These are phyloP conservation scores for Plasmodium berghei DNA, from an alignment of 169 alveolate genomes.

Conservation along the genomic window DNA sequence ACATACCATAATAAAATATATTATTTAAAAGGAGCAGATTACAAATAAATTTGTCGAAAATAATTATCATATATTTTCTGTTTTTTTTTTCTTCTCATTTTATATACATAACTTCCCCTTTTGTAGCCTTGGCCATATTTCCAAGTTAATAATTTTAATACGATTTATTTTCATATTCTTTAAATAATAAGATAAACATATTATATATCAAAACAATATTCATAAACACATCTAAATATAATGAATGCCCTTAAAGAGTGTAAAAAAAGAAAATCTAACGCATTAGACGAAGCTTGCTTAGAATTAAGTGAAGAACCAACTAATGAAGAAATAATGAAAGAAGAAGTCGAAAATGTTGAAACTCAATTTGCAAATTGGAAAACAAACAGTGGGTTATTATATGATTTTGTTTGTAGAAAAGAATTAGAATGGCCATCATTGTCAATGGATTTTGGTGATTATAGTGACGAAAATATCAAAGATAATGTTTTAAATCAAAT, in stretches of 20 bases:
- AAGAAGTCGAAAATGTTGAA: slow-evolving; percentile 41
- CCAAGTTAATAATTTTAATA: too few relatives aligned
- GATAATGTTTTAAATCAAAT: slow-evolving; percentile 43
- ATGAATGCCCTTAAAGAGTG: slow-evolving; percentile 11
- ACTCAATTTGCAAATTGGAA: slow-evolving; percentile 52
- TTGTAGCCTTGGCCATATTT: too few relatives aligned
- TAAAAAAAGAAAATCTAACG: slow-evolving; percentile 55
- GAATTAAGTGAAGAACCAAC: slow-evolving; percentile 52
- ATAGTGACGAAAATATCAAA: slow-evolving; percentile 20
- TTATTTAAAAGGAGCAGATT: too few relatives aligned
- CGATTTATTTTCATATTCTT: too few relatives aligned
- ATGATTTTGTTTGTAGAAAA: slow-evolving; percentile 59
- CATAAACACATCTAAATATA: too few relatives aligned
- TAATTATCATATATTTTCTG: too few relatives aligned
- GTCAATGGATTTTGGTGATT: slow-evolving; percentile 62
- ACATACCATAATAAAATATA: too few relatives aligned
- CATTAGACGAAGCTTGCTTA: slow-evolving; percentile 58
- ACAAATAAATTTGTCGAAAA: too few relatives aligned
- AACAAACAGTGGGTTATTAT: slow-evolving; percentile 48
- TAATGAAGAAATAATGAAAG: slow-evolving; percentile 4
- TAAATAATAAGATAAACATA: too few relatives aligned
- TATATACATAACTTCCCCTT: too few relatives aligned
- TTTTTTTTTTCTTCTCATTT: too few relatives aligned
- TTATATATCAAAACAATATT: too few relatives aligned
- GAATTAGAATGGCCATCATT: slow-evolving; percentile 68